phyloP scores from a whole-genome alignment of 2,329 filamentous ascomycete species.

The Fusarium ramigenum region DNA sequence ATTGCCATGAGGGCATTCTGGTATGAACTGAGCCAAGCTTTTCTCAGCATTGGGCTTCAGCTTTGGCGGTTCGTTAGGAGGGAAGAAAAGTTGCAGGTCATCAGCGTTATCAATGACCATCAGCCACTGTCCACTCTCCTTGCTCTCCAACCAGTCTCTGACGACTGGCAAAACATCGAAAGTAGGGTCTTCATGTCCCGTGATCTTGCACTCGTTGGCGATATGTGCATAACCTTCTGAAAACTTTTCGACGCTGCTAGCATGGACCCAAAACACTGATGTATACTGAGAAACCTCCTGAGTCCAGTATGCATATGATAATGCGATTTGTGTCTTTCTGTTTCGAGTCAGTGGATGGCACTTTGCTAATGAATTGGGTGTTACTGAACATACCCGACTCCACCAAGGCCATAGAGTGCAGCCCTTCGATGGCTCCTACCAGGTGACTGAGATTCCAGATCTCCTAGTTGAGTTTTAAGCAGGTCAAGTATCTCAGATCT shows the following conservation, averaged over 20 bases:
- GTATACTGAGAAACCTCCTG: not conserved
- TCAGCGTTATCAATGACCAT: conserved; percentile 38
- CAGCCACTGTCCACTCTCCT: conserved; percentile 12
- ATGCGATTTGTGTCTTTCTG: conserved; percentile 30
- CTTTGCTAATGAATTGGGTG: fast-evolving
- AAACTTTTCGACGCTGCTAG: conserved; percentile 43
- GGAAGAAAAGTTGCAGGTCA: conserved; percentile 28
- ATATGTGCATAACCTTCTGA: conserved; percentile 46
- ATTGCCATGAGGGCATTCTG: conserved; percentile 43
- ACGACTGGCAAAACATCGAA: conserved; percentile 42
- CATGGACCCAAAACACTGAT: conserved; percentile 50
- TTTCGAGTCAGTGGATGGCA: not conserved
- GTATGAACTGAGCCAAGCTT: conserved; percentile 24
- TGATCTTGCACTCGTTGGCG: conserved; percentile 43
- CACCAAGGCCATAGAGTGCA: conserved; percentile 25
- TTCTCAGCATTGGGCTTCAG: fast-evolving
- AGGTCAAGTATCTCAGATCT: conserved; percentile 4
- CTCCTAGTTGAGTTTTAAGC: conserved; percentile 2
- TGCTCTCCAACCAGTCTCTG: conserved; percentile 43
- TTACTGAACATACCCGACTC: conserved; percentile 21
- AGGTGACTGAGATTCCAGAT: fast-evolving
- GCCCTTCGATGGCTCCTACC: not conserved
- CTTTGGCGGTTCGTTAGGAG: fast-evolving
- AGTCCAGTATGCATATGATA: conserved; percentile 28
- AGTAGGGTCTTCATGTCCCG: conserved; percentile 35